phyloP scores from a whole-genome alignment of 441 rosid species.

The Erodium moschatum region DNA sequence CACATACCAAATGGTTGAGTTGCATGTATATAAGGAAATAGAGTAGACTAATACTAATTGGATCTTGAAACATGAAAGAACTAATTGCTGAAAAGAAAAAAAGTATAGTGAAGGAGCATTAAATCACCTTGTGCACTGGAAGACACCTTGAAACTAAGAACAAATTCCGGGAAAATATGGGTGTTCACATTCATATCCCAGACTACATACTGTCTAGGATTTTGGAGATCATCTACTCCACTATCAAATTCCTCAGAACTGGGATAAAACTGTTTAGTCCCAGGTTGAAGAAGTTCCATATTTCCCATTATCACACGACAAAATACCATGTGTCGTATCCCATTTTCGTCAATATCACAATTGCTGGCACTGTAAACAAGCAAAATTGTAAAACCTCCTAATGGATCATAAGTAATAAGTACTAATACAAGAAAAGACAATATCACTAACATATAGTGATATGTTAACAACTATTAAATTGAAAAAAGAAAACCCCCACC shows the following conservation, averaged over 20 bases:
- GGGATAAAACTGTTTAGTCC: constrained; percentile 52
- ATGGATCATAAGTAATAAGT: background rate
- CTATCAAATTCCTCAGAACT: constrained; percentile 70
- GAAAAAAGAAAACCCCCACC: constrained; percentile 33
- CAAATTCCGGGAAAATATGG: constrained; percentile 77
- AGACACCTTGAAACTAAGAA: constrained; percentile 83
- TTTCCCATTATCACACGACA: constrained; percentile 95
- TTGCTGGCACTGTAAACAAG: constrained; percentile 55
- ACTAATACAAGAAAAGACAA: background rate
- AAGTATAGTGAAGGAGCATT: constrained; percentile 14
- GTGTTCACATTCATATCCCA: constrained; percentile 93
- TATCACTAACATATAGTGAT: background rate
- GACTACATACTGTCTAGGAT: constrained; percentile 50
- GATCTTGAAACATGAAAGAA: constrained; percentile 13
- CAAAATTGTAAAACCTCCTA: constrained; percentile 15
- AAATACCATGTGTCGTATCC: constrained; percentile 49
- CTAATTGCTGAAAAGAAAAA: too few species aligned
- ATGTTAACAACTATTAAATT: background rate
- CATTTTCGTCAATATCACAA: constrained; percentile 93
- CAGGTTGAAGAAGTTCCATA: constrained; percentile 63
- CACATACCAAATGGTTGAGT: constrained; percentile 30
- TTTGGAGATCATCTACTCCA: constrained; percentile 74
- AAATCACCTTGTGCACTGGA: constrained; percentile 65
- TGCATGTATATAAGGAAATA: constrained; percentile 8
- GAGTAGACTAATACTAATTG: constrained; percentile 2